Conservation (phyloP, 2,329 filamentous ascomycete species). For the Pseudopyrenochaeta lycopersici region DNA sequence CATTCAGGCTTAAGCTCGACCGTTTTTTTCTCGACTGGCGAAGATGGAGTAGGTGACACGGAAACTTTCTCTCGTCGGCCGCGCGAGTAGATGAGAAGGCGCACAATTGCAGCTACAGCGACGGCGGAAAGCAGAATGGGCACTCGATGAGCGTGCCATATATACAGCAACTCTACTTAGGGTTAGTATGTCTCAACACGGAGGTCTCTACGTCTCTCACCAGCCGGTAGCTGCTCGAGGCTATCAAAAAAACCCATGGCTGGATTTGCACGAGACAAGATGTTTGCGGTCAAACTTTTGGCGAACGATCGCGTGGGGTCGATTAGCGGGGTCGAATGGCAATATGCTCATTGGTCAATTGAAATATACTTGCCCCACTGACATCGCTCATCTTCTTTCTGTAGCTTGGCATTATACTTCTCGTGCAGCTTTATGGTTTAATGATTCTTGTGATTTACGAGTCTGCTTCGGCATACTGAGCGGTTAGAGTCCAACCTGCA, state of each 20-base stretch:
- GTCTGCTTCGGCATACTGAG: no score
- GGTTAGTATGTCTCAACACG: slow-evolving; percentile 1
- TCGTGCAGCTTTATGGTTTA: no score
- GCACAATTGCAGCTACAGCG: slow-evolving; percentile 40
- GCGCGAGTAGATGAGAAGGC: slow-evolving; percentile 37
- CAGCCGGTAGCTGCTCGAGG: slow-evolving; percentile 25
- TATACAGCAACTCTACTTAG: slow-evolving; percentile 42
- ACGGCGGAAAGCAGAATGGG: slow-evolving; percentile 43
- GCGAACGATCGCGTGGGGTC: slow-evolving; percentile 27
- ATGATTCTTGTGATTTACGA: no score
- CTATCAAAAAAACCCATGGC: slow-evolving; percentile 21
- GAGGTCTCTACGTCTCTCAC: slow-evolving; percentile 2
- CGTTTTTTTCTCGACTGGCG: slow-evolving; percentile 42
- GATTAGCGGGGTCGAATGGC: slow-evolving; percentile 19
- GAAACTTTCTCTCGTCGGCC: slow-evolving; percentile 39
- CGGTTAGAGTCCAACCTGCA: no score
- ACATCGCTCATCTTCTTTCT: no score
- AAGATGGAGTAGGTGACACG: slow-evolving; percentile 39
- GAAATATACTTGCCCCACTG: background rate
- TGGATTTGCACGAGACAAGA: slow-evolving; percentile 3
- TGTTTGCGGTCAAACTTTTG: slow-evolving; percentile 25
- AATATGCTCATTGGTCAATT: slow-evolving; percentile 12
- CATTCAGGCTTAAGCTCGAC: slow-evolving; percentile 45
- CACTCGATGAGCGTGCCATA: slow-evolving; percentile 50
- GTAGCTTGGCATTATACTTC: no score